These are phyloP conservation scores for Phytopythium kandeliae DNA, from an alignment of 352 stramenopile genomes.

Conservation along the genomic window DNA sequence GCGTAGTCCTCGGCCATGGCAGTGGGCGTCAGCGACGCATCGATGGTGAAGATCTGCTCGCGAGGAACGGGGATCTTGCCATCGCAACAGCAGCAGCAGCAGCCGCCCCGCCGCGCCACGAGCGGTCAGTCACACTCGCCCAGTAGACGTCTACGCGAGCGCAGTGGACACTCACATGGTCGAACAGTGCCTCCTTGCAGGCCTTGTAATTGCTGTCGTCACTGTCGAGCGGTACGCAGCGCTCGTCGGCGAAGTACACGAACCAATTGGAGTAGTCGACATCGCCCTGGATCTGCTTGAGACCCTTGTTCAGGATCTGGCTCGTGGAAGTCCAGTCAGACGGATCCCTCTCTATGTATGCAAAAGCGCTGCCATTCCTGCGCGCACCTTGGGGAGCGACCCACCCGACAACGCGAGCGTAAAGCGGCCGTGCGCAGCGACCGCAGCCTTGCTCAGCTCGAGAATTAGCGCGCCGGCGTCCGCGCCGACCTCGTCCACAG, in stretches of 20 bases:
- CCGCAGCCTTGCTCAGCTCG: constrained; percentile 61
- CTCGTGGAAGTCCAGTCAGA: too few species aligned
- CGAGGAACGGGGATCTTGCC: constrained; percentile 59
- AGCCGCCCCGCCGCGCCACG: too few species aligned
- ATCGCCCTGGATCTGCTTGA: constrained; percentile 65
- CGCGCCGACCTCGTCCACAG: constrained; percentile 50
- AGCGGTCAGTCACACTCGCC: too few species aligned
- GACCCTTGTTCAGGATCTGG: constrained; percentile 81
- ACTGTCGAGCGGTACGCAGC: constrained; percentile 90
- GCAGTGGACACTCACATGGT: constrained; percentile 57
- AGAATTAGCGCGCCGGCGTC: constrained; percentile 59
- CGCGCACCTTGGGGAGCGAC: constrained; percentile 75
- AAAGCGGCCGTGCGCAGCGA: constrained; percentile 55
- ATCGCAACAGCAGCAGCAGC: constrained; percentile 13
- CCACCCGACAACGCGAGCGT: constrained; percentile 85
- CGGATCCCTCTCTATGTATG: too few species aligned
- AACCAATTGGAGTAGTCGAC: constrained; percentile 96
- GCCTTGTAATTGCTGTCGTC: constrained; percentile 96
- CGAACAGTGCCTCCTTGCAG: constrained; percentile 88
- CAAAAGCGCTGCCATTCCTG: too few species aligned
- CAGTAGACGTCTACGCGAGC: too few species aligned
- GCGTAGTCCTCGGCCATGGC: constrained; percentile 70
- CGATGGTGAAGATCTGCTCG: constrained; percentile 91
- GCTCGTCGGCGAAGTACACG: constrained; percentile 98
- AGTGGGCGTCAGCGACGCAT: constrained; percentile 63